These are phyloP conservation scores for Mycena galopus DNA, from an alignment of 768 basidiomycete genomes.

Conservation along the genomic window DNA sequence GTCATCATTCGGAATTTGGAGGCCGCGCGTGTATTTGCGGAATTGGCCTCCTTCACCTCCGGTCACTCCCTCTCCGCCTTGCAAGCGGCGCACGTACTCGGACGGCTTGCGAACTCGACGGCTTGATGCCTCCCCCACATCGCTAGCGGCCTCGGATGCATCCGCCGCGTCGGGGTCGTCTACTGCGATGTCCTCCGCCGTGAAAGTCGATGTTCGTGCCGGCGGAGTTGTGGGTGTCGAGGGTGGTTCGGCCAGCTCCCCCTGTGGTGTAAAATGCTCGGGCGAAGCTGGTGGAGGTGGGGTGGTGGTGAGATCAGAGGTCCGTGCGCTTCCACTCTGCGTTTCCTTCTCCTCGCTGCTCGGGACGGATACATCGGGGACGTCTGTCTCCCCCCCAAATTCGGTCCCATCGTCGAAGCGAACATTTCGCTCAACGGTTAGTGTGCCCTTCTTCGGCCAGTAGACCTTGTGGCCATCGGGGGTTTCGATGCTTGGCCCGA, in stretches of 20 bases:
- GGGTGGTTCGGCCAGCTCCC: neutral
- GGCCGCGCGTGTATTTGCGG: slow-evolving; percentile 3
- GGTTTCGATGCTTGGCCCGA: slow-evolving; percentile 9
- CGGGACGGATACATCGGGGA: neutral
- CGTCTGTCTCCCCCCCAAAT: slow-evolving; percentile 22
- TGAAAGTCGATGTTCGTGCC: neutral
- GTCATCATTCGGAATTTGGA: slow-evolving; percentile 16
- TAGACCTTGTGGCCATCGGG: slow-evolving; percentile 36
- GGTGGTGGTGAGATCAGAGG: slow-evolving; percentile 19
- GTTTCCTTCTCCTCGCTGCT: slow-evolving; percentile 3
- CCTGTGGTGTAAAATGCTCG: slow-evolving; percentile 4
- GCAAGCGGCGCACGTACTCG: slow-evolving; percentile 18
- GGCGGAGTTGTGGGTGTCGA: slow-evolving; percentile 7
- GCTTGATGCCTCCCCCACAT: slow-evolving; percentile 21
- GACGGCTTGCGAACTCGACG: slow-evolving; percentile 23
- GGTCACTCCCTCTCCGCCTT: slow-evolving; percentile 14
- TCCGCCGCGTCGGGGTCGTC: slow-evolving; percentile 21
- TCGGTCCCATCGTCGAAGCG: slow-evolving; percentile 21
- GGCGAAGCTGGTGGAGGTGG: slow-evolving; percentile 5
- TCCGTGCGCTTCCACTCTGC: slow-evolving; percentile 23
- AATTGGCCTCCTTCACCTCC: neutral
- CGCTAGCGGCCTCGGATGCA: slow-evolving; percentile 21
- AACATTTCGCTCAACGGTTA: slow-evolving; percentile 33
- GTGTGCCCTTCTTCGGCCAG: slow-evolving; percentile 32
- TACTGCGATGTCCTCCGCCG: slow-evolving; percentile 17